Base-by-base conservation (phyloP, 345 rosid genomes). In the Trapa bicornis region DNA sequence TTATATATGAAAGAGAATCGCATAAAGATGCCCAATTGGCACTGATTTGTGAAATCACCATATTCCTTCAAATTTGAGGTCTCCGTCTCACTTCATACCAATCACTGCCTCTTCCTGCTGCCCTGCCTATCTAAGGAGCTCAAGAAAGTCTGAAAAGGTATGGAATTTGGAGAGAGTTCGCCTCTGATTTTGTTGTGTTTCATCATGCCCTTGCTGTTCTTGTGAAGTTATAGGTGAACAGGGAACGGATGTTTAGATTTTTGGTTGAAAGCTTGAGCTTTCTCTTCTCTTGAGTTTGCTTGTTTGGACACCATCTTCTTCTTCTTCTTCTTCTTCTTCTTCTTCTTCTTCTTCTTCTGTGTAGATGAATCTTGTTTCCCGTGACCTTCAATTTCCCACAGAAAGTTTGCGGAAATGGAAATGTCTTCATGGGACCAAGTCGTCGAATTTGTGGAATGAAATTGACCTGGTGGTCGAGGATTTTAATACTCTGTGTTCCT, bases 61-160 rank as follows among this genome's bases (percentile, higher is more conserved):
- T 54, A 58, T 47, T 14, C 71, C 65, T 32, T 68, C n/a, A 43
- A 22, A 8, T 41, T 35, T 39, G 65, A 68, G 71, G 71, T 58
- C 65, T 48, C 68, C 22, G 14, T 6, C 33, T 15, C 8, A 50
- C n/a, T 17, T 56, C 70, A 33, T 35, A 36, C 35, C 29, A 22
- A 22, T 22, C 29, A 22, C 29, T 22, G 29, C 29, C 29, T 22
- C 29, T 22, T 22, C 29, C 29, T 22, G 29, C 43, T 33, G 48
- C 65, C 33, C 47, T 33, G 38, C 48, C 12, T 7, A 11, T 45
- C 48, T 45, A 29, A 16, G 56, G 0, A 14, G 29, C 56, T 16
- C 22, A 50, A 15, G 56, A 50, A 7, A 15, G 56, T 50, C 56
- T 50, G 22, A 15, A 14, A 15, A 50, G n/a, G 56, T 50, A 50